Evolutionary conservation across 495 filamentous ascomycete genomes (phyloP).

Genomic region (Massariosphaeria phaeospora): DNA sequence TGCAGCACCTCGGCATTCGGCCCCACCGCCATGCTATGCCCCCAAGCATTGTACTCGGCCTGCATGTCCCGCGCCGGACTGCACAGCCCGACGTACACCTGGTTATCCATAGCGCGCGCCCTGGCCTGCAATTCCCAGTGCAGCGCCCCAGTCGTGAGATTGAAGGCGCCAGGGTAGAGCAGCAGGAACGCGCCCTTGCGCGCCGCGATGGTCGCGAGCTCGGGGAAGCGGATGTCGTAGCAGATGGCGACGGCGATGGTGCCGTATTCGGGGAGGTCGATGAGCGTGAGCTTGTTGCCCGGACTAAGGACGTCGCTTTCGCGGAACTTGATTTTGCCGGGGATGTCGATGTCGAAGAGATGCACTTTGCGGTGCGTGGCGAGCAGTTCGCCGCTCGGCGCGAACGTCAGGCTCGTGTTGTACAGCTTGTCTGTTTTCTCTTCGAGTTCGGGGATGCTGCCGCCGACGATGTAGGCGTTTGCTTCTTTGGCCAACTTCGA

Average conservation of each 20-base stretch:
- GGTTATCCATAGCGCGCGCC: conserved; percentile 87
- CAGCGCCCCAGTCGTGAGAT: conserved; percentile 81
- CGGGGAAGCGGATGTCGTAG: conserved; percentile 96
- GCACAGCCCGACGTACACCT: conserved; percentile 89
- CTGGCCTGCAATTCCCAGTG: conserved; percentile 84
- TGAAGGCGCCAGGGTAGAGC: conserved; percentile 93
- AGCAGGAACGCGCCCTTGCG: conserved; percentile 76
- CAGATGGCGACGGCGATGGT: conserved; percentile 84
- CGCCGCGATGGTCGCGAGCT: conserved; percentile 85
- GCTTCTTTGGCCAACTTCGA: conserved; percentile 69
- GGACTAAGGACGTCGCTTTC: conserved; percentile 85
- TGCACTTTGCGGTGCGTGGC: conserved; percentile 90
- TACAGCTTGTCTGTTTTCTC: conserved; percentile 51
- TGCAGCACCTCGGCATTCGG: conserved; percentile 78
- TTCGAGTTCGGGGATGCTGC: conserved; percentile 77
- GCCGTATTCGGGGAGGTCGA: conserved; percentile 83
- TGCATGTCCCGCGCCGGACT: conserved; percentile 77
- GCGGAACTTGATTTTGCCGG: conserved; percentile 83
- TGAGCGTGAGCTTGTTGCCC: conserved; percentile 71
- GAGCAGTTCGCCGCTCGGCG: conserved; percentile 67
- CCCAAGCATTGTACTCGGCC: conserved; percentile 82
- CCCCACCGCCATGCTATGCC: conserved; percentile 81
- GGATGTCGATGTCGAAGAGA: conserved; percentile 99
- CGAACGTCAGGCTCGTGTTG: conserved; percentile 86
- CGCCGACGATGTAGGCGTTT: conserved; percentile 75